These are phyloP conservation scores for Xylaria sp. DNA, from an alignment of 2,329 filamentous ascomycete genomes.

Conservation along the genomic window DNA sequence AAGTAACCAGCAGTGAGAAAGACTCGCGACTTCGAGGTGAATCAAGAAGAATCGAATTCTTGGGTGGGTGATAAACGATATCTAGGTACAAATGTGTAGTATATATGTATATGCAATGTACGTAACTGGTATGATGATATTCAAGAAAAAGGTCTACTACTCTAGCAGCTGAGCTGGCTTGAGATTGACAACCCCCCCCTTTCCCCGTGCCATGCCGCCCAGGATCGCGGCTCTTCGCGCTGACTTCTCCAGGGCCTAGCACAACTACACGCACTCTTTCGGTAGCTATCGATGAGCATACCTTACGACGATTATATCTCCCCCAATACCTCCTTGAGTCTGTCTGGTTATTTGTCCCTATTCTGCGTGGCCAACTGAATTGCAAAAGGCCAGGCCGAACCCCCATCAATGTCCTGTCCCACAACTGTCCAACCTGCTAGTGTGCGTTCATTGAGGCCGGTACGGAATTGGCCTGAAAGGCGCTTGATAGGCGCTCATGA, in stretches of 20 bases:
- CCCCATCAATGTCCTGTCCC: neutral
- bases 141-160: neutral
- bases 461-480: slow-evolving; percentile 12
- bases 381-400: neutral
- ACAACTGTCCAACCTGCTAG: neutral
- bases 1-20: no score
- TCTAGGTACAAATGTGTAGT: neutral
- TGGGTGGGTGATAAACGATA: neutral
- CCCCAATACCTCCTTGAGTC: neutral
- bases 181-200: neutral
- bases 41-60: neutral
- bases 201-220: neutral
- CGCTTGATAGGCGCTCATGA: slow-evolving; percentile 19
- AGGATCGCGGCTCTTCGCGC: neutral
- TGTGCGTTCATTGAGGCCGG: neutral
- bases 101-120: neutral
- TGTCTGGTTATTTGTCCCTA: neutral
- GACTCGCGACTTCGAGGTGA: neutral
- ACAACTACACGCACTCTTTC: neutral
- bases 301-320: neutral
- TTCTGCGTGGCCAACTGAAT: neutral
- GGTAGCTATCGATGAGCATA: neutral
- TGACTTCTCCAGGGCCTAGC: neutral
- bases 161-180: neutral
- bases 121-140: neutral